Base-by-base conservation (phyloP, 2,329 filamentous ascomycete species). In the Alternaria metachromatica region DNA sequence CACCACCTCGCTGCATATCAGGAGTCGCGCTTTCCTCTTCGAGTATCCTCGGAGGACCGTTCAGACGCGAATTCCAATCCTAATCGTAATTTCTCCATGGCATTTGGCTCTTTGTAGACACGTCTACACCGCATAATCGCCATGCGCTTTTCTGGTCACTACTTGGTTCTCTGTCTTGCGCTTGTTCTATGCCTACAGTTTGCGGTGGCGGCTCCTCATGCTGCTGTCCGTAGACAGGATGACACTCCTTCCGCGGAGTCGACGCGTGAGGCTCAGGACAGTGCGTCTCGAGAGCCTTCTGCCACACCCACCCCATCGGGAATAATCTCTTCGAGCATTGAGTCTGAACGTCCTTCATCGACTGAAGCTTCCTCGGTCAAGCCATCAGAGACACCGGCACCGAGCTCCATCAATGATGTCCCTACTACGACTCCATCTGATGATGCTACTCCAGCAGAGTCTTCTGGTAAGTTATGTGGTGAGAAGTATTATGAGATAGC, bases 171-270 rank as follows among this genome's bases (percentile, higher is more conserved):
- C 45, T 70, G 62, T 63, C 62, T 79, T 55, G 71, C 67, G 25
- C 69, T 79, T 44, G 30, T 73, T 33, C 56, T 77, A 23, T 76
- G 69, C 60, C 63, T 77, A 15, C 66, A 78, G 28, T 62, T 66
- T 8, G 69, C 71, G 43, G 55, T 63, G 23, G 70, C 72, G 55
- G 69, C 71, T 33, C 66, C 74, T 25, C 71, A 68, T 43, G 53
- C 63, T 58, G 70, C 65, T 33, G 44, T 78, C n/a, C 67, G 66
- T 37, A 76, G 77, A 54, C 77, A 80, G 56, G 71, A 80, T 68
- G 76, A 70, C 13, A 64, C 33, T 18, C 60, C 64, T 46, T 63
- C 72, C 9, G 61, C 69, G 7, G 58, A 62, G 15, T 67, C 69
- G 10, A 33, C 68, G 30, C 44, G 57, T n/a, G 57, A 72, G 54